Base-by-base conservation (phyloP, 2,329 filamentous ascomycete genomes). In the Alternaria triticina region DNA sequence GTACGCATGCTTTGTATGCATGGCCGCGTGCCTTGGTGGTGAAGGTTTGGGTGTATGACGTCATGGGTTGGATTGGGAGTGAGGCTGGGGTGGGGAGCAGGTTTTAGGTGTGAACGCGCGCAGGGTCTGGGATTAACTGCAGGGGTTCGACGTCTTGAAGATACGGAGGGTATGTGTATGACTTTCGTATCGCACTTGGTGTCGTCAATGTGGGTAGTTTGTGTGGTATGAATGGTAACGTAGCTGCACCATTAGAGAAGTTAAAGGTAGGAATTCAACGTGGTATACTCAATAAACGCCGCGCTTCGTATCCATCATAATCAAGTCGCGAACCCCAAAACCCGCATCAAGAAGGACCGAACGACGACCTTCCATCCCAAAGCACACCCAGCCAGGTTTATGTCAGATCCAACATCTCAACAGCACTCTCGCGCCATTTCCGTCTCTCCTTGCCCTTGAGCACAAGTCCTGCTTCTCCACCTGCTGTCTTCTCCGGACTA, bases 321-420 rank as follows among this genome's bases (percentile, higher is more conserved):
- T 30, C 28, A 11, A 12, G 13, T 33, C 20, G 15, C 20, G 17
- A 10, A 6, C 2, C 11, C 2, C 4, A 5, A 15, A 9, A 22
- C 27, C 30, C 23, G 17, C 12, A 33, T 51, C 12, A 8, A 28
- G 2, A 33, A 17, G 22, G 46, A 50, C 25, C 46, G 28, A 30
- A 15, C 9, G n/a, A 13, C 27, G 27, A 11, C 5, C n/a, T 13
- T 2, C 2, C 2, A 13, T 5, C 1, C 17, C 10, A 51, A 15
- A 22, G 3, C 49, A 17, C 30, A 52, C 1, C 9, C 20, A 36
- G 11, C 13, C 10, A n/a, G 6, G 9, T 36, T 17, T 33, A 75
- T 25, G 67, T 77, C 57, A 80, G 52, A 68, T 81, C 78, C 57
- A 81, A 58, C 45, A 77, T 61, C 57, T 79, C 76, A 43, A 81